Percentiles rank a stretch among this genome's conserved stretches.
phyloP scores from a whole-genome alignment of 2,329 filamentous ascomycete species.

The Diatrype stigma region DNA sequence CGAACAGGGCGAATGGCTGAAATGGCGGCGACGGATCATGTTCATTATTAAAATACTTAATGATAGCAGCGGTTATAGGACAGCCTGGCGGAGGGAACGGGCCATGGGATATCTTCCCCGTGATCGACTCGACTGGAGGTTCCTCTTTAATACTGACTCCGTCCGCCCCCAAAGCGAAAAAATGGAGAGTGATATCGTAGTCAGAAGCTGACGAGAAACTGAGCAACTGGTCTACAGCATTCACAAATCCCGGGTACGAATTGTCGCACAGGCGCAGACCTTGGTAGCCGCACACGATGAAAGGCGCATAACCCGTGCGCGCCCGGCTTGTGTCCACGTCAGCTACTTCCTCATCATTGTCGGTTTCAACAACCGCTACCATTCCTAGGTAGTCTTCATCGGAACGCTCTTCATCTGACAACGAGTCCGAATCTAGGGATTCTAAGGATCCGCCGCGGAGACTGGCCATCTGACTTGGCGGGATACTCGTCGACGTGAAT shows the following conservation, averaged over 20 bases:
- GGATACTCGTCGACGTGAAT: neutral
- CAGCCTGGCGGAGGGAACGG: neutral
- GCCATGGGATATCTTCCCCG: constrained; percentile 9
- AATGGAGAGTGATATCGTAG: constrained; percentile 13
- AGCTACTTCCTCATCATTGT: neutral
- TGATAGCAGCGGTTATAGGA: constrained; percentile 4
- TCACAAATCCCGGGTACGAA: constrained; percentile 7
- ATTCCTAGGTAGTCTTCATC: no score
- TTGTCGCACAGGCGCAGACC: constrained; percentile 2
- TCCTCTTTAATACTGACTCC: neutral
- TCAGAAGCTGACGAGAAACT: constrained; percentile 7
- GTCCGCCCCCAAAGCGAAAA: constrained; percentile 7
- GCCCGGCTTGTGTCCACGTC: neutral
- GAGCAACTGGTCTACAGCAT: constrained; percentile 11
- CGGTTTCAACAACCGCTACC: neutral
- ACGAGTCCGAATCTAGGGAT: no score
- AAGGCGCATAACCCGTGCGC: no score
- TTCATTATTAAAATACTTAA: constrained; percentile 4
- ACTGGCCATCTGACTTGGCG: neutral
- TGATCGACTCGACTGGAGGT: constrained; percentile 1
- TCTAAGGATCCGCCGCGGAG: constrained; percentile 12
- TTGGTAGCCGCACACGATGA: constrained; percentile 12
- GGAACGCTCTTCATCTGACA: no score
- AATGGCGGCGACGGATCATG: no score
- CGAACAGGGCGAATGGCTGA: constrained; percentile 9